phyloP scores from a whole-genome alignment of 352 stramenopile species.

The Phytophthora tubulina region DNA sequence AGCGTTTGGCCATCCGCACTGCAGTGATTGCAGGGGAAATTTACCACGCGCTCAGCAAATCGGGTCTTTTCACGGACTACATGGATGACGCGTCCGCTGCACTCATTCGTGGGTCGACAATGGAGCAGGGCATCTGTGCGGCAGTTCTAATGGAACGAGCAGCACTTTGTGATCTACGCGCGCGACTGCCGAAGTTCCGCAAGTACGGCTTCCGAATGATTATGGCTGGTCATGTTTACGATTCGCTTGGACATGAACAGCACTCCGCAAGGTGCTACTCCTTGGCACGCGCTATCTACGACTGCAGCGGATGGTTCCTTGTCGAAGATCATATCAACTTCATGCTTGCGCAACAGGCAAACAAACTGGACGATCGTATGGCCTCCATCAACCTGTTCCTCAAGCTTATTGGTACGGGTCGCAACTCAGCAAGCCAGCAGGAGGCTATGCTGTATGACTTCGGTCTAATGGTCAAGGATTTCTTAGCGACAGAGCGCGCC shows the following conservation, averaged over 20 bases:
- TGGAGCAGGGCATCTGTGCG: constrained; percentile 87
- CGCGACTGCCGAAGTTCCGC: constrained; percentile 78
- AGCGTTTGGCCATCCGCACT: constrained; percentile 68
- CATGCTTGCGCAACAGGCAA: constrained; percentile 84
- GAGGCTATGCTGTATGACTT: constrained; percentile 88
- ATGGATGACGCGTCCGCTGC: constrained; percentile 88
- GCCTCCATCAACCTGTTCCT: constrained; percentile 88
- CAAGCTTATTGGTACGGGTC: constrained; percentile 84
- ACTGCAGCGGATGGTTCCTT: constrained; percentile 84
- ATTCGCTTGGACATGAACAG: constrained; percentile 70
- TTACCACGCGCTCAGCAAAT: constrained; percentile 78
- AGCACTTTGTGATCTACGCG: constrained; percentile 80
- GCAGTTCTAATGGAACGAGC: constrained; percentile 86
- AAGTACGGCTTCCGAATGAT: constrained; percentile 93
- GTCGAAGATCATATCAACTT: constrained; percentile 92
- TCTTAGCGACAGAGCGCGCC: constrained; percentile 53
- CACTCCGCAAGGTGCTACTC: constrained; percentile 89
- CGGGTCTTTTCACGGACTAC: constrained; percentile 84
- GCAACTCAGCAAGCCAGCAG: constrained; percentile 86
- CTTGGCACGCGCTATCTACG: constrained; percentile 79
- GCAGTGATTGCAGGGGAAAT: constrained; percentile 86
- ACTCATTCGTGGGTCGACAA: constrained; percentile 85
- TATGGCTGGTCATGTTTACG: constrained; percentile 89
- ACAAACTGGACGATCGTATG: constrained; percentile 80
- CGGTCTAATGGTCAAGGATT: constrained; percentile 84